Conservation (phyloP, 2,329 filamentous ascomycete genomes). For the Cyphellophora europaea region DNA sequence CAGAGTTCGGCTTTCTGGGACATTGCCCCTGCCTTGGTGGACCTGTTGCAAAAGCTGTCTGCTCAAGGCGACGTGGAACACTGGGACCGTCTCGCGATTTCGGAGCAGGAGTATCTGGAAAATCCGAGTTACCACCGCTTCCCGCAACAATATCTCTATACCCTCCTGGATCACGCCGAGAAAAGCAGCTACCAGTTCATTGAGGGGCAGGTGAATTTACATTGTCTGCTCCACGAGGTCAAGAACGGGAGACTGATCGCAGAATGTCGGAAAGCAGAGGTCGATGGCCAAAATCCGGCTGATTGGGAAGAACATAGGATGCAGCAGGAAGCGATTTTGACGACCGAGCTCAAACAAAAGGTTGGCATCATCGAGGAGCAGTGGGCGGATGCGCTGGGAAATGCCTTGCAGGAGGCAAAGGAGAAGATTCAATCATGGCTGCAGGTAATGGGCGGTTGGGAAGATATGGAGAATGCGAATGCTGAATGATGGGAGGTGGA, state of each 20-base stretch:
- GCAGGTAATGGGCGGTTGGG: slow-evolving; percentile 74
- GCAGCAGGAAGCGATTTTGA: slow-evolving; percentile 63
- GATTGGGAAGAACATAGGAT: slow-evolving; percentile 39
- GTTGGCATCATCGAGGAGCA: slow-evolving; percentile 83
- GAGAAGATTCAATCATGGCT: slow-evolving; percentile 65
- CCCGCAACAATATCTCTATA: slow-evolving; percentile 85
- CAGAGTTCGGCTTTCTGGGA: slow-evolving; percentile 97
- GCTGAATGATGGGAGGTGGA: too few species aligned
- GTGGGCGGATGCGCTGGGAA: slow-evolving; percentile 80
- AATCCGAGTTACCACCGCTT: slow-evolving; percentile 72
- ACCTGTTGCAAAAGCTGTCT: slow-evolving; percentile 58
- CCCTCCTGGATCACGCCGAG: slow-evolving; percentile 73
- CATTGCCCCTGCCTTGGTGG: slow-evolving; percentile 73
- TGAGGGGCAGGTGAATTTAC: slow-evolving; percentile 81
- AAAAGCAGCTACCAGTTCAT: slow-evolving; percentile 96
- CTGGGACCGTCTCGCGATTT: slow-evolving; percentile 57
- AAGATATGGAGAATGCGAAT: slow-evolving; percentile 56
- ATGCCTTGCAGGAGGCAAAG: slow-evolving; percentile 63
- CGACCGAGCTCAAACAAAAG: slow-evolving; percentile 85
- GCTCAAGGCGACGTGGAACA: slow-evolving; percentile 20
- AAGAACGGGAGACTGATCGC: slow-evolving; percentile 68
- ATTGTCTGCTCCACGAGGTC: slow-evolving; percentile 85
- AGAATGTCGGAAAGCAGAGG: slow-evolving; percentile 57
- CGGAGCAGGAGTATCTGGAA: slow-evolving; percentile 69
- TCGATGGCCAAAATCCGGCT: slow-evolving; percentile 34